Evolutionary conservation across 2,329 filamentous ascomycete species (phyloP).

Genomic region (Penicillium sumatraense): DNA sequence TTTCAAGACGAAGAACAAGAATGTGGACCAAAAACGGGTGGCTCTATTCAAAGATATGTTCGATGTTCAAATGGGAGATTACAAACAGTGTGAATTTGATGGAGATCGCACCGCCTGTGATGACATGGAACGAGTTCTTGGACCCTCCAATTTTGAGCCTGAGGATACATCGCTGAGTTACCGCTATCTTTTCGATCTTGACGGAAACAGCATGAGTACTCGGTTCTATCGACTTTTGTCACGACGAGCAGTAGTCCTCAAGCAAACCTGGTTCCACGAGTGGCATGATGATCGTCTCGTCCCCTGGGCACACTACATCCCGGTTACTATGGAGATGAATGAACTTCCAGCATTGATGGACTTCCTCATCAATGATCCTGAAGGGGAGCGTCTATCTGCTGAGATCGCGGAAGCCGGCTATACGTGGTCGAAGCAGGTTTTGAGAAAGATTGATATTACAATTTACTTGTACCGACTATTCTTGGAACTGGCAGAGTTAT

Average conservation of each 20-base stretch:
- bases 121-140: slow-evolving; percentile 1
- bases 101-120: neutral
- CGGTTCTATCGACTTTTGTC: slow-evolving; percentile 27
- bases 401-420: neutral
- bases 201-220: slow-evolving; percentile 30
- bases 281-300: slow-evolving; percentile 30
- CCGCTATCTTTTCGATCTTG: slow-evolving; percentile 22
- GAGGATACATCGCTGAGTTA: slow-evolving; percentile 3
- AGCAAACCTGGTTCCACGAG: slow-evolving; percentile 28
- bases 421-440: slow-evolving; percentile 2
- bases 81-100: neutral
- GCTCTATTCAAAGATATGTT: slow-evolving; percentile 5
- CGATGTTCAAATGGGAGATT: slow-evolving; percentile 1
- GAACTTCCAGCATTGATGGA: slow-evolving; percentile 1
- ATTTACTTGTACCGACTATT: slow-evolving; percentile 1
- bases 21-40: neutral
- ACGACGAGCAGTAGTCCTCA: slow-evolving; percentile 23
- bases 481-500: neutral
- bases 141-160: neutral
- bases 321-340: slow-evolving; percentile 5
- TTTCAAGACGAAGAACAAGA: neutral
- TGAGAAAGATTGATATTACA: neutral
- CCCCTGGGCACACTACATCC: slow-evolving; percentile 31
- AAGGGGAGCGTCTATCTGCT: neutral
- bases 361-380: neutral